Base-by-base conservation (phyloP, 1,284 basidiomycete species). In the Chondrostereum purpureum region DNA sequence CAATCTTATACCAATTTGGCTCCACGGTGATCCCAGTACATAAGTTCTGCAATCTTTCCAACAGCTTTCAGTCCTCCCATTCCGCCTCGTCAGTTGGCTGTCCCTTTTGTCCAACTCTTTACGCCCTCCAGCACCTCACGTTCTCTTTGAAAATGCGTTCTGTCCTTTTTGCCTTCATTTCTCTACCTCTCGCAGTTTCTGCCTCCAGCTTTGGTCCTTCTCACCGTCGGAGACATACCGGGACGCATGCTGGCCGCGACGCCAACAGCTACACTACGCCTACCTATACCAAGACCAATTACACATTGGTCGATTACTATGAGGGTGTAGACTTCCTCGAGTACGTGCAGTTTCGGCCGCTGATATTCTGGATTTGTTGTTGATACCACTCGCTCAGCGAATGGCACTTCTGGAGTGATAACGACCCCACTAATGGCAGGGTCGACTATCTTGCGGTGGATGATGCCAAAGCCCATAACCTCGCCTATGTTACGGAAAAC, bases 401-500 rank as follows among this genome's bases (percentile, higher is more conserved):
- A 38, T 88, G 78, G 77, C 58, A 76, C 35, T 86, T 81, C 66
- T 84, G 76, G 62, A 67, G 67, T n/a, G 61, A 52, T 5, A 13
- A 60, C 5, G 86, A 89, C 58, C 86, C 86, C 2, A 88, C 86
- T 1, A 61, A 75, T 46, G 86, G 84, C 17, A 61, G 62, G 27
- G 84, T 86, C 34, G 67, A 73, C 39, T 88, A 78, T 60, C 63
- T 75, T 51, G 62, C 57, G 39, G 59, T 64, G 48, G 56, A 64
- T 4, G 61, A 70, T 20, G 83, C 83, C 2, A 62, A 63, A 40
- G 53, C 59, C 10, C 65, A 72, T 27, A 68, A 71, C 3, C 70
- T 89, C 27, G 78, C 82, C 1, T 79, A 69, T 53, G 73, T 85
- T 18, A 68, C 82, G 50, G 59, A 64, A 17, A 71, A 77, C 53